Conservation (phyloP, 75 land plant species). For the Pinus albicaulis region DNA sequence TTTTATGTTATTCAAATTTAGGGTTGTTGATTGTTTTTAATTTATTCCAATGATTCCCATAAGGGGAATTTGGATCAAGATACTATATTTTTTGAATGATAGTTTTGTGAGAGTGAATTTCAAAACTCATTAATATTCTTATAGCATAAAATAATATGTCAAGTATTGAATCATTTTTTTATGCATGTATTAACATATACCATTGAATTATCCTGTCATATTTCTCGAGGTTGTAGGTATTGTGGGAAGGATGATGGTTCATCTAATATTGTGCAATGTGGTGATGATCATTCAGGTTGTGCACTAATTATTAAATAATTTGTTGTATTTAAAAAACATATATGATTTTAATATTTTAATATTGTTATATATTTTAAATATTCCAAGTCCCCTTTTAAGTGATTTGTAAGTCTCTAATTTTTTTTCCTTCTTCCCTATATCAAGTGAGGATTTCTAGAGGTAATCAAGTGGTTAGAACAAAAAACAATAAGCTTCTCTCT, state of each 20-base stretch:
- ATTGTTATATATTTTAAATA: no score
- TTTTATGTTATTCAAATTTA: background rate
- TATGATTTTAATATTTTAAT: no score
- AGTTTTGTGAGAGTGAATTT: background rate
- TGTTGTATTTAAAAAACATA: no score
- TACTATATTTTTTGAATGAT: background rate
- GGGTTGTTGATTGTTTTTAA: background rate
- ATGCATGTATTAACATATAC: conserved; percentile 76
- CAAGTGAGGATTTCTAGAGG: no score
- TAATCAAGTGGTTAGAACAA: no score
- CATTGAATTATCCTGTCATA: conserved; percentile 75
- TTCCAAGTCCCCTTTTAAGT: no score
- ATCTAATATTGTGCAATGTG: conserved; percentile 74
- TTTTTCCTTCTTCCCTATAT: no score
- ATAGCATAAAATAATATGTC: no score
- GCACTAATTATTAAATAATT: no score
- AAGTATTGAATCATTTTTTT: background rate
- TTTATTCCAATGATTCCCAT: background rate
- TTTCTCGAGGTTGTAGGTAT: conserved; percentile 78
- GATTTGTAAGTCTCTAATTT: no score
- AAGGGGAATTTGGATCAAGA: background rate
- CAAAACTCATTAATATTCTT: background rate
- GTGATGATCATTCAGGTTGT: no score
- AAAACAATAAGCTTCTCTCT: no score
- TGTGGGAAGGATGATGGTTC: conserved; percentile 57